phyloP scores from a whole-genome alignment of 2,329 filamentous ascomycete genomes.

The Leptodontidium sp. region DNA sequence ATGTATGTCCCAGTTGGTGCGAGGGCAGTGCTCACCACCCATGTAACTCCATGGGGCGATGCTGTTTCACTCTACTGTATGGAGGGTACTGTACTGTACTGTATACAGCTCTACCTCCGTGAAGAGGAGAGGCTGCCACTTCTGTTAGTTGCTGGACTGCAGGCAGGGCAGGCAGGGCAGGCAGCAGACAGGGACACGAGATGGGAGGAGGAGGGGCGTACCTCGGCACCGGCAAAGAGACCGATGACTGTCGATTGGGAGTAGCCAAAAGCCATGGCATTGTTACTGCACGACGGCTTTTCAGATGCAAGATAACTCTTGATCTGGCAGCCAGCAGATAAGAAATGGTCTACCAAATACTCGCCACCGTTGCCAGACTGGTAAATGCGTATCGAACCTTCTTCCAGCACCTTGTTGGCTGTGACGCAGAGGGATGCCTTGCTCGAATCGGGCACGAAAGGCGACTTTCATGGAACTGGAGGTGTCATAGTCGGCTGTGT shows the following conservation, averaged over 20 bases:
- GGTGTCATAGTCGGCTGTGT: conserved; percentile 1
- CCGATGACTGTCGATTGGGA: conserved; percentile 5
- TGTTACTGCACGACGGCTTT: not conserved
- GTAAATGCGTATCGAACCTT: not conserved
- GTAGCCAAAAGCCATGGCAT: not conserved
- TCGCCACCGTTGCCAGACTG: not conserved
- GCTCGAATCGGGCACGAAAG: not conserved
- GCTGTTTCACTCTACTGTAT: no score
- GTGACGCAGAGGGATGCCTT: conserved; percentile 5
- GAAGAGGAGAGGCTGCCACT: no score
- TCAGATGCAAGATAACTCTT: conserved; percentile 1
- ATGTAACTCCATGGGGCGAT: no score
- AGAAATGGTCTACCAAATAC: not conserved
- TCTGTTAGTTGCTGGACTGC: no score
- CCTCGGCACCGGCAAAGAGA: not conserved
- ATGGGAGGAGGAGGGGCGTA: not conserved
- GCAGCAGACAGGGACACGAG: no score
- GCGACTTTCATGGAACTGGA: not conserved
- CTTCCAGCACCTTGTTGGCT: not conserved
- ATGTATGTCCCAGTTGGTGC: no score
- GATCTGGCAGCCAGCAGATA: not conserved
- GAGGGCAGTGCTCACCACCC: no score
- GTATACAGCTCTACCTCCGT: no score
- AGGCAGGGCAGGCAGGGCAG: no score
- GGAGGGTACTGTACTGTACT: no score